These are phyloP conservation scores for Phialophora expanda DNA, from an alignment of 2,329 filamentous ascomycete genomes.

Conservation along the genomic window DNA sequence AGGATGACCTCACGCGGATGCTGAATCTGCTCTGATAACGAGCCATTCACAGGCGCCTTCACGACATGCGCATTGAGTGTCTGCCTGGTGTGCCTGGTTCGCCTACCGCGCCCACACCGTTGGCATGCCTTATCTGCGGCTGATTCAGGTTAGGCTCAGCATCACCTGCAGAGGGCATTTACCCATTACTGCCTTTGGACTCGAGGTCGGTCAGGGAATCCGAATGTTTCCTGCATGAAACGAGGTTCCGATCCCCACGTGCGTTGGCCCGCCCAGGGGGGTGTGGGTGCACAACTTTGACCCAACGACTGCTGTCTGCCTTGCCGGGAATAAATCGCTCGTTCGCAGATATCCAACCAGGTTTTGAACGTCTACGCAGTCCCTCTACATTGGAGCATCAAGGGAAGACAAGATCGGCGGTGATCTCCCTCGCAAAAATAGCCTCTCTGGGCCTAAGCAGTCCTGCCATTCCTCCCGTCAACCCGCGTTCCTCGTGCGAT, in stretches of 20 bases:
- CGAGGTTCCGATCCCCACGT: constrained; percentile 14
- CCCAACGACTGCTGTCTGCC: constrained; percentile 13
- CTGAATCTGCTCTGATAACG: background rate
- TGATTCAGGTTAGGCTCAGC: constrained; percentile 16
- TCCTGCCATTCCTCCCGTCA: background rate
- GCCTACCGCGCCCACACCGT: constrained; percentile 4
- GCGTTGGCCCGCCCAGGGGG: constrained; percentile 1
- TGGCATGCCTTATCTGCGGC: constrained; percentile 10
- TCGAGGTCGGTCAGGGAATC: constrained; percentile 13
- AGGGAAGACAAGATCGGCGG: background rate
- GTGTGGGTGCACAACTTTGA: background rate
- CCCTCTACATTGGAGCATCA: too few relatives aligned
- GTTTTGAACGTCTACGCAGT: background rate
- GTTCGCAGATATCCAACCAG: constrained; percentile 10
- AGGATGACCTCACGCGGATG: constrained; percentile 4
- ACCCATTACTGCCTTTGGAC: constrained; percentile 6
- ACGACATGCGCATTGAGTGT: constrained; percentile 20
- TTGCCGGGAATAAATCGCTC: constrained; percentile 23
- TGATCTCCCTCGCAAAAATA: constrained; percentile 15
- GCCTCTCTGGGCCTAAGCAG: constrained; percentile 5
- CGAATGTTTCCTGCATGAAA: constrained; percentile 21
- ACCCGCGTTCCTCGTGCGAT: background rate
- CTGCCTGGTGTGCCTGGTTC: constrained; percentile 25
- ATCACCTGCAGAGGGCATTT: constrained; percentile 7
- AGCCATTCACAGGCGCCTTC: background rate